Conservation (phyloP, 116 monocot species). For the Trichopus zeylanicus region DNA sequence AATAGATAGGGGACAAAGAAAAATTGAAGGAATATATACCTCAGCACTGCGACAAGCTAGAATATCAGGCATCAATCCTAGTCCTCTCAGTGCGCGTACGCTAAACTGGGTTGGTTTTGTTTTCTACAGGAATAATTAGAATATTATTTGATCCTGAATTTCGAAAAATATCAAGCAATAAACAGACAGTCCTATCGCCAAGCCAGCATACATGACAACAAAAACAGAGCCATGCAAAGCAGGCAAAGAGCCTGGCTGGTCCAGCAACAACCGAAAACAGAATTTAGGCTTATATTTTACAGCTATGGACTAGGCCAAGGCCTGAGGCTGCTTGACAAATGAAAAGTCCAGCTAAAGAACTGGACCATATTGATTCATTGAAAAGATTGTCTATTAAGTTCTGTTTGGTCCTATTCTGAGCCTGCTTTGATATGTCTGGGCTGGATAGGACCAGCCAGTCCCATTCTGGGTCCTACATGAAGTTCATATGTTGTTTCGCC, state of each 20-base stretch:
- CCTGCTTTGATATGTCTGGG: constrained; percentile 28
- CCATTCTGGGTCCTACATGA: constrained; percentile 63
- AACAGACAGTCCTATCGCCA: neutral
- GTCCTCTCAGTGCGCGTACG: constrained; percentile 47
- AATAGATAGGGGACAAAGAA: neutral
- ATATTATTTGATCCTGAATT: neutral
- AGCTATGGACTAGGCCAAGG: no score
- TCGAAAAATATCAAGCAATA: neutral
- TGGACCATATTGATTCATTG: no score
- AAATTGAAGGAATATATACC: constrained; percentile 13
- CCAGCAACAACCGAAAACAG: no score
- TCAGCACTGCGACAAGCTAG: constrained; percentile 59
- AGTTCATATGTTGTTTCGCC: neutral
- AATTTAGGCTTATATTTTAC: no score
- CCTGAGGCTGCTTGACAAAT: no score
- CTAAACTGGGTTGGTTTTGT: constrained; percentile 86
- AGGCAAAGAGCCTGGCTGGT: no score
- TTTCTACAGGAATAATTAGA: constrained; percentile 35
- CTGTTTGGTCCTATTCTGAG: no score
- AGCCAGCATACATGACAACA: neutral
- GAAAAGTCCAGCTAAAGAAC: no score
- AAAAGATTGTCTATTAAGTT: no score
- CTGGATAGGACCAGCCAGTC: constrained; percentile 76
- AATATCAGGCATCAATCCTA: constrained; percentile 59
- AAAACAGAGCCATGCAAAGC: no score